Base-by-base conservation (phyloP, 345 rosid genomes). In the Citrus sp. region DNA sequence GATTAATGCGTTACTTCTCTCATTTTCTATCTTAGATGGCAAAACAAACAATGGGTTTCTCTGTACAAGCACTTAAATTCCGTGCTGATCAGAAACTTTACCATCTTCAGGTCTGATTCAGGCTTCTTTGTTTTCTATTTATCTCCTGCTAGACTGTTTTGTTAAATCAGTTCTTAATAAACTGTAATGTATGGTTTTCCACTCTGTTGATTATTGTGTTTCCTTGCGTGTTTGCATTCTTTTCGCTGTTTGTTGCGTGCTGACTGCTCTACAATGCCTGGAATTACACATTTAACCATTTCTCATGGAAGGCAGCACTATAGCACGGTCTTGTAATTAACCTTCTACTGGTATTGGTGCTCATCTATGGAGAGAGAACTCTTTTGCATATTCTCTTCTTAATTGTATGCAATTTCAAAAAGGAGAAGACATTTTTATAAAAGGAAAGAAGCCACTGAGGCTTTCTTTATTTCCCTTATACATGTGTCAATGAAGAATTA, bases 81-180 rank as follows among this genome's bases (percentile, higher is more conserved):
- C 97, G 97, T 74, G 98, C 98, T 16, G 97, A 96, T 85, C 99
- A 96, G 85, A 96, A 96, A 90, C 80, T 96, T 60, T 94, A 96
- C 78, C 99, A 96, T 79, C 90, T 96, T 85, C 99, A 94, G 98
- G 99, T 92, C 13, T 56, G 70, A 51, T 35, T 73, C 30, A 46
- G 16, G 72, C 7, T 24, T 60, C 58, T 32, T 64, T 71, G 27
- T 30, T 75, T 30, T 38, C 14, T 4, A 5, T 64, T 49, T 22
- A 8, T 46, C 18, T 21, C 19, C 25, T 51, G 28, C 2, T 42
- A 46, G 61, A 25, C 38, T 42, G 9, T 9, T 7, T 62, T 40
- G 56, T 7, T 35, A 18, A 46, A 24, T 7, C 22, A 19, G 46
- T 55, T 73, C 28, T 32, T 35, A 28, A 19, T 25, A 9, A 30